Base-by-base conservation (phyloP, 352 stramenopile species). In the Pythium brachiatum region DNA sequence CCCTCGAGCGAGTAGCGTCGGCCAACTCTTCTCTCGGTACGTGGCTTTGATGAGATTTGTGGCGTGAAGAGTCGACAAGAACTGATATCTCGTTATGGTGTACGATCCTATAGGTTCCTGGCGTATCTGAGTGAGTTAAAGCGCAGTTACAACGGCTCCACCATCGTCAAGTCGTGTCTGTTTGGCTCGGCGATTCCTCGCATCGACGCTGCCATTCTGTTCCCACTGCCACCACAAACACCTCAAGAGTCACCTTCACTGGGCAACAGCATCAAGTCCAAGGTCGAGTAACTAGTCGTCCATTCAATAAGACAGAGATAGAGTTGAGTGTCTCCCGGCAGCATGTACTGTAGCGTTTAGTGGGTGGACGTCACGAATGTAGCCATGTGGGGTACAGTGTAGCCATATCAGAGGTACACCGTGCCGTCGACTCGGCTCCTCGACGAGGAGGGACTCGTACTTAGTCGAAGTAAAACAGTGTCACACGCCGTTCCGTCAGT, bases 161-260 rank as follows among this genome's bases (percentile, higher is more conserved):
- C 51, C 16, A 53, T 70, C 26, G 53, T 65, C 32, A 59, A 66
- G 15, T 70, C 64, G 52, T 62, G 57, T 29, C 46, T 70, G 16
- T 70, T 70, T 27, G 64, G 57, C 3, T 53, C 57, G 2, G 27
- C 44, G 11, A 48, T 62, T 26, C 38, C 38, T 20, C 43, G 50
- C 23, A 57, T 69, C 38, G 55, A 60, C 21, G 25, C 32, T 21
- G n/a, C 12, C 1, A 39, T 56, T 54, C 31, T 56, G 16, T 56
- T 54, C 23, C 26, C 23, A 20, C 50, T 54, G 3, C 23, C 26
- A 21, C 20, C 43, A 29, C 43, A 20, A 39, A 13, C 32, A 39
- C 7, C 32, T 39, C 32, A 7, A 39, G 32, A 39, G 32, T 39
- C 32, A 7, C n/a, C n/a, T n/a, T n/a, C n/a, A n/a, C n/a, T n/a